A percentile compares a stretch with the other conserved stretches of the same genome.
phyloP scores from a whole-genome alignment of 306 rosid genomes.

The Quercus gilva region DNA sequence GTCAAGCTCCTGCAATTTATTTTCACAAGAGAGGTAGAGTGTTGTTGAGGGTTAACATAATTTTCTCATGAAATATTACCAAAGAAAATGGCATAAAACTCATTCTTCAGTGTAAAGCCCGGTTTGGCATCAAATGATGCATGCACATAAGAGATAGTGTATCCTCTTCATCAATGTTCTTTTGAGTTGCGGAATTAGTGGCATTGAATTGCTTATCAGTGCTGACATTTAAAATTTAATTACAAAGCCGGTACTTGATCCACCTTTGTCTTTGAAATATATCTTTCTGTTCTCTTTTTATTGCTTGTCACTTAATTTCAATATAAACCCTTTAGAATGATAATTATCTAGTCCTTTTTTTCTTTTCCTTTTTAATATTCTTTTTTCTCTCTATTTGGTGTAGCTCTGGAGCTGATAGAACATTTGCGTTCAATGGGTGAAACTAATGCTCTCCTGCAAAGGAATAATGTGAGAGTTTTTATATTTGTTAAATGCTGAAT shows the following conservation, averaged over 20 bases:
- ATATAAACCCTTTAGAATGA: neutral
- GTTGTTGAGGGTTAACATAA: neutral
- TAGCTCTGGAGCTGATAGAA: constrained; percentile 88
- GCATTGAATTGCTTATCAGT: neutral
- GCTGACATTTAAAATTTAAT: neutral
- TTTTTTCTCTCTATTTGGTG: constrained; percentile 19
- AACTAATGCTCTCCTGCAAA: constrained; percentile 81
- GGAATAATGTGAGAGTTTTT: constrained; percentile 51
- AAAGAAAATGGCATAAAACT: neutral
- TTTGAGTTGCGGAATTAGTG: neutral
- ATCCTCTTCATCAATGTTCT: neutral
- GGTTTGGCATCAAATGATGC: neutral
- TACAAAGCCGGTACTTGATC: neutral
- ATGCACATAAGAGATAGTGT: neutral
- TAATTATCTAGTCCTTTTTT: neutral
- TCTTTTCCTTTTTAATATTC: constrained; percentile 2
- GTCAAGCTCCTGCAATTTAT: neutral
- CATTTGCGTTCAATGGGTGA: constrained; percentile 96
- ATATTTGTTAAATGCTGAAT: neutral
- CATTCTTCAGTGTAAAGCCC: neutral
- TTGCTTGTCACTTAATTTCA: neutral
- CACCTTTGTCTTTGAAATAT: neutral
- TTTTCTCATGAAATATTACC: neutral
- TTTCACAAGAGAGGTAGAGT: neutral
- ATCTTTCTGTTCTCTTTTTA: neutral